Conservation (phyloP, 768 basidiomycete genomes). For the Daedalea quercina region DNA sequence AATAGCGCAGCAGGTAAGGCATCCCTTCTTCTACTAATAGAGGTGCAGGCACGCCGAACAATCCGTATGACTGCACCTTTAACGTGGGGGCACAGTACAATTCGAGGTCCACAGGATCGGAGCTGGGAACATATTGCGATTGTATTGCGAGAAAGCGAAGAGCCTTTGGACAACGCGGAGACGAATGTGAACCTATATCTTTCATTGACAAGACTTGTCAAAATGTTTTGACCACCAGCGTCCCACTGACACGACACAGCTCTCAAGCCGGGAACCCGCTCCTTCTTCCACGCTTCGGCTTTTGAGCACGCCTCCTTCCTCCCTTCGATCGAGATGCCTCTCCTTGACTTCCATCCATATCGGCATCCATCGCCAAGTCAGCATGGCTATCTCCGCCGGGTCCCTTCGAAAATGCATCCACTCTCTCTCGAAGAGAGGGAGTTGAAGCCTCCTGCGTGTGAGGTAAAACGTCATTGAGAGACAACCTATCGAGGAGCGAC, state of each 20-base stretch:
- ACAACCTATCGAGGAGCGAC: slow-evolving; percentile 32
- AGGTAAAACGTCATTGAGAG: slow-evolving; percentile 16
- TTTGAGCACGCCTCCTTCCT: slow-evolving; percentile 4
- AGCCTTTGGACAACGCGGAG: too few species aligned
- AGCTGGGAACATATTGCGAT: too few species aligned
- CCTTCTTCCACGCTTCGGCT: slow-evolving; percentile 6
- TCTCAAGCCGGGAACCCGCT: slow-evolving; percentile 1
- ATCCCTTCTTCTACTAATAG: too few species aligned
- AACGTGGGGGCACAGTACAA: too few species aligned
- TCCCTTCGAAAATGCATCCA: slow-evolving; percentile 17
- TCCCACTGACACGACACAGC: neutral
- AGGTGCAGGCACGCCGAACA: too few species aligned
- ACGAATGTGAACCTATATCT: neutral
- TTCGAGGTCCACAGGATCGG: too few species aligned
- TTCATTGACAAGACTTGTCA: neutral
- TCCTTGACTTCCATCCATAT: slow-evolving; percentile 5
- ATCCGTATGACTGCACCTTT: too few species aligned
- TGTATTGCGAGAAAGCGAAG: too few species aligned
- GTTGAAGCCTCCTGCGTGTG: slow-evolving; percentile 3
- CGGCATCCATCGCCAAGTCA: slow-evolving; percentile 6
- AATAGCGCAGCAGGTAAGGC: too few species aligned
- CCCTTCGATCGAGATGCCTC: slow-evolving; percentile 4
- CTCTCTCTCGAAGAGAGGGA: slow-evolving; percentile 30
- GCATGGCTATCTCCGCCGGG: neutral
- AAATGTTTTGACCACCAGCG: neutral